A percentile compares a stretch with the other conserved stretches of the same genome.
These are phyloP conservation scores for Pyrenophora graminea DNA, from an alignment of 2,329 filamentous ascomycete genomes.

Conservation along the genomic window DNA sequence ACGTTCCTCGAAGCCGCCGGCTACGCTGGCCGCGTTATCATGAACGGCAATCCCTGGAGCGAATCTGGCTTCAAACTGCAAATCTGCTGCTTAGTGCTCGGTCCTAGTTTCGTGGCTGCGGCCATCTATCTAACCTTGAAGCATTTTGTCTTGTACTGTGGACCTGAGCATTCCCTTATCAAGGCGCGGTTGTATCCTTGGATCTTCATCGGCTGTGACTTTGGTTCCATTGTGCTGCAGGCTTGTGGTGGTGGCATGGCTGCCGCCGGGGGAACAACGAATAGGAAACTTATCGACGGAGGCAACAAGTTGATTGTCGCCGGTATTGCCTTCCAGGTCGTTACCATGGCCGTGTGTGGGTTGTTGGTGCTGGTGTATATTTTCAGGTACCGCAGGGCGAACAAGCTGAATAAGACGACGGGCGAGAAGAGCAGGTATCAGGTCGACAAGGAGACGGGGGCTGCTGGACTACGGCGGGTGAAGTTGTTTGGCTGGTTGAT, in stretches of 20 bases:
- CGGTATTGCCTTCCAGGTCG: slow-evolving; percentile 60
- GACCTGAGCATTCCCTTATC: slow-evolving; percentile 48
- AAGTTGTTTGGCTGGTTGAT: slow-evolving; percentile 35
- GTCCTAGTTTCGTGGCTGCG: slow-evolving; percentile 52
- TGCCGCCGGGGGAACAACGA: slow-evolving; percentile 41
- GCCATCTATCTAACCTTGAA: slow-evolving; percentile 55
- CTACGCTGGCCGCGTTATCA: slow-evolving; percentile 50
- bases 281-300: slow-evolving; percentile 40
- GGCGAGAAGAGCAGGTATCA: slow-evolving; percentile 33
- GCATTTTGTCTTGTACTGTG: slow-evolving; percentile 52
- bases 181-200: slow-evolving; percentile 55
- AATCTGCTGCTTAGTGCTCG: slow-evolving; percentile 50
- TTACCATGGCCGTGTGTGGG: slow-evolving; percentile 55
- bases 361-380: slow-evolving; percentile 43
- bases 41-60: slow-evolving; percentile 50
- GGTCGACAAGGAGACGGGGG: slow-evolving; percentile 28
- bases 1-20: slow-evolving; percentile 50
- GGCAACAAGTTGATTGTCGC: slow-evolving; percentile 61
- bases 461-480: slow-evolving; percentile 19
- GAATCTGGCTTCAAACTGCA: slow-evolving; percentile 50
- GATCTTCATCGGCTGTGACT: slow-evolving; percentile 62
- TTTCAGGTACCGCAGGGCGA: slow-evolving; percentile 27
- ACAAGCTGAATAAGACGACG: slow-evolving; percentile 6
- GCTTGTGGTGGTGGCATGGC: slow-evolving; percentile 61
- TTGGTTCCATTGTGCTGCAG: slow-evolving; percentile 60